Evolutionary conservation across 2,329 filamentous ascomycete species (phyloP).

Genomic region (Diplodia seriata): DNA sequence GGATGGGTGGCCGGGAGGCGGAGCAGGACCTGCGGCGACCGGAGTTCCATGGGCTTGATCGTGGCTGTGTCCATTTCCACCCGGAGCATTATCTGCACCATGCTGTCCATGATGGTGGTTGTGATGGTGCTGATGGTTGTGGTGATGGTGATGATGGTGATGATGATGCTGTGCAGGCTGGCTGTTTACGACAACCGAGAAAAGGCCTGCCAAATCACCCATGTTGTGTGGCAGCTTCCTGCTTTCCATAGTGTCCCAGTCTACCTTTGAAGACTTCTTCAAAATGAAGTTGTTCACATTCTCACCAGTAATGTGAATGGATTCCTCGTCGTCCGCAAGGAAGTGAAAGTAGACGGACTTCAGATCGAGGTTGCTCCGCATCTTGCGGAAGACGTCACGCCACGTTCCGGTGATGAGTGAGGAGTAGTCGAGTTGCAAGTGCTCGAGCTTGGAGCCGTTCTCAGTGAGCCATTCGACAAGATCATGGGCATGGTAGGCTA

Average conservation of each 20-base stretch:
- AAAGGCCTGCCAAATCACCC: conserved; percentile 14
- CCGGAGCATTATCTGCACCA: background rate
- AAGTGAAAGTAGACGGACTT: conserved; percentile 23
- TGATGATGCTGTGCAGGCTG: background rate
- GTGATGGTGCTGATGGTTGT: background rate
- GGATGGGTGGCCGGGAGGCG: background rate
- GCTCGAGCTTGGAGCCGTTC: conserved; percentile 8
- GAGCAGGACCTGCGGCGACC: background rate
- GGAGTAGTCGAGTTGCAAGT: conserved; percentile 19
- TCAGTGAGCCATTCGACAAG: conserved; percentile 15
- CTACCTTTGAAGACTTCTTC: conserved; percentile 14
- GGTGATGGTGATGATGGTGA: conserved; percentile 6
- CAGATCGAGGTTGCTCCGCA: conserved; percentile 14
- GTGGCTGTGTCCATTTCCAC: background rate
- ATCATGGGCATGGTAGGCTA: conserved; percentile 16
- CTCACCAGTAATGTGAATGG: conserved; percentile 22
- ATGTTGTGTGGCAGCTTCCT: conserved; percentile 11
- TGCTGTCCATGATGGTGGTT: background rate
- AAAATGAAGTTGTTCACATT: conserved; percentile 23
- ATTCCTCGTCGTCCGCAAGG: conserved; percentile 16
- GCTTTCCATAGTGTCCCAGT: conserved; percentile 27
- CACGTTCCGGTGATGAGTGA: conserved; percentile 15
- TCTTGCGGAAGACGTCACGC: conserved; percentile 21
- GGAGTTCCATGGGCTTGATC: background rate
- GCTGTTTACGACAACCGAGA: conserved; percentile 14